These are phyloP conservation scores for Margaritispora aquatica DNA, from an alignment of 495 filamentous ascomycete genomes.

Conservation along the genomic window DNA sequence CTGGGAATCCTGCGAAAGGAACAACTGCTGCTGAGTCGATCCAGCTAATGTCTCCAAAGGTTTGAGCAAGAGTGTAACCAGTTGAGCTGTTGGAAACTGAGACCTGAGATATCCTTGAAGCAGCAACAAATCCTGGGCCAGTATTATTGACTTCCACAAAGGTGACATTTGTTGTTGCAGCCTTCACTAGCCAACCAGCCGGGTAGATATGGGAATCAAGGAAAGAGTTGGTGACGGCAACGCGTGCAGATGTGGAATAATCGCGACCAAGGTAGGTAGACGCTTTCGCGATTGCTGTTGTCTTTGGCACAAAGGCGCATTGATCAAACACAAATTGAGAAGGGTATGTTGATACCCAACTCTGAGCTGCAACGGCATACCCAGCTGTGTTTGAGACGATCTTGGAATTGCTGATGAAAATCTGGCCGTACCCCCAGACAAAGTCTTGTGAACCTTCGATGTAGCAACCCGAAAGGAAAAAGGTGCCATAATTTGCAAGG, in stretches of 20 bases:
- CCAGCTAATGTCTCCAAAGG: constrained; percentile 7
- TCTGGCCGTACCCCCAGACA: constrained; percentile 22
- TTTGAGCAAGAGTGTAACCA: neutral
- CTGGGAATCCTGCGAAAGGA: neutral
- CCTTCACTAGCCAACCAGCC: constrained; percentile 19
- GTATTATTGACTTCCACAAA: constrained; percentile 21
- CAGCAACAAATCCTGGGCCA: constrained; percentile 14
- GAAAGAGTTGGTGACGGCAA: constrained; percentile 18
- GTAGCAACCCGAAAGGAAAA: constrained; percentile 16
- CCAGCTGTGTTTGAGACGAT: constrained; percentile 23
- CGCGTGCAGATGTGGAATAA: constrained; percentile 16
- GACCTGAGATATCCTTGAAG: constrained; percentile 11
- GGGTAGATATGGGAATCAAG: constrained; percentile 14
- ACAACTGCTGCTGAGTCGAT: neutral
- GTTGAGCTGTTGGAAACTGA: constrained; percentile 12
- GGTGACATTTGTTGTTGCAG: constrained; percentile 3
- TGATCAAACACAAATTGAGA: constrained; percentile 28
- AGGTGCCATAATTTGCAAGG: constrained; percentile 12
- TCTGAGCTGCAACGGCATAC: constrained; percentile 25
- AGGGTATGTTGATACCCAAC: constrained; percentile 19
- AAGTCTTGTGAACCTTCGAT: constrained; percentile 22
- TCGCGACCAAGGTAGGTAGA: constrained; percentile 19
- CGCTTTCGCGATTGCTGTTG: neutral
- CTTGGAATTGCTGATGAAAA: constrained; percentile 26
- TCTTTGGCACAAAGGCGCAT: constrained; percentile 17